Evolutionary conservation across 176 grass and related monocot species (phyloP).

Genomic region (Saccharum spontaneum): DNA sequence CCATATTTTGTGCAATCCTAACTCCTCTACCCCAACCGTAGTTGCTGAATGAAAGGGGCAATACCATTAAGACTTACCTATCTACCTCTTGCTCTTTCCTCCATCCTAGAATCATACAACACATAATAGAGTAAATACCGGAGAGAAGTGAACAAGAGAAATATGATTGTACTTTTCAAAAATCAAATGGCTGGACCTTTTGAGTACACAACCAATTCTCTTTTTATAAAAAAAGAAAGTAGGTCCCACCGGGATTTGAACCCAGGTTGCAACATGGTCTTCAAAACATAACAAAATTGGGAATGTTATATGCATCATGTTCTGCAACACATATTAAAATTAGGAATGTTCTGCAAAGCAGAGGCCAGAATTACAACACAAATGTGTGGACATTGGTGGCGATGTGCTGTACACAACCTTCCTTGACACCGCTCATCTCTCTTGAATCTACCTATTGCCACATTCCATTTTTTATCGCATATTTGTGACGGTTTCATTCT

Average conservation of each 20-base stretch:
- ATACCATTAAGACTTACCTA: not conserved
- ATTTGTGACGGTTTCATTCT: not conserved
- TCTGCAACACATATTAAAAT: not conserved
- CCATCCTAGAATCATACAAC: not conserved
- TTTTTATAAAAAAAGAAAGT: not conserved
- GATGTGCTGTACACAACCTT: not conserved
- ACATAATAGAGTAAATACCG: not conserved
- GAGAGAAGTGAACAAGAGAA: not conserved
- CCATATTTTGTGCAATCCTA: conserved; percentile 2
- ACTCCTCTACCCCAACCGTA: not conserved
- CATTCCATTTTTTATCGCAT: not conserved
- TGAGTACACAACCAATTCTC: not conserved
- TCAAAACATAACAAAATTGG: not conserved
- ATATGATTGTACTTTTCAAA: not conserved
- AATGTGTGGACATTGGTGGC: too few species aligned
- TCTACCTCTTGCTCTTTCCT: not conserved
- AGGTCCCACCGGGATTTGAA: conserved; percentile 83
- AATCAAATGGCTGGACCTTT: not conserved
- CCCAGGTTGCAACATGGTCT: not conserved
- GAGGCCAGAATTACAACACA: too few species aligned
- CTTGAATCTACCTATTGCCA: not conserved
- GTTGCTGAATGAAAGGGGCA: not conserved
- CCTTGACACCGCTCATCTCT: not conserved
- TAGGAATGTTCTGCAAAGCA: too few species aligned
- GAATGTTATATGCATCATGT: not conserved